Base-by-base conservation (phyloP, 371 early-diverging fungal species). In the Apophysomyces sp. region DNA sequence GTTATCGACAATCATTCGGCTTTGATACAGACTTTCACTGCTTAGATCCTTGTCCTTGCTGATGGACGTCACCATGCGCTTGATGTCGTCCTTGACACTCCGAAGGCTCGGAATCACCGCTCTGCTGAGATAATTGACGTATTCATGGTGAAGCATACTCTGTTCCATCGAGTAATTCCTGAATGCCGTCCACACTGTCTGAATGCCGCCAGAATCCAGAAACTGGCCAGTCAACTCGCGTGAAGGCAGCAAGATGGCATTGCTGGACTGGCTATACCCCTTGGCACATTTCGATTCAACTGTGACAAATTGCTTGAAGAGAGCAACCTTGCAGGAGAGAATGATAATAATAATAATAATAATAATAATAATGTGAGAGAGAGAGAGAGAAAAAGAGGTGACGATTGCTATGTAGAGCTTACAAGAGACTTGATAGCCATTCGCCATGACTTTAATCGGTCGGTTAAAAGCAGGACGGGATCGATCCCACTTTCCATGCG, bases 401-500 rank as follows among this genome's bases (percentile, higher is more conserved):
- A n/a, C 34, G 8, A 4, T 34, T 34, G 4, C 13, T 34, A 8
- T 34, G 5, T 11, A 1, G 34, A 34, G 13, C 30, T 51, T 72
- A 77, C 78, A 63, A 81, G 18, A 15, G 68, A 65, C 60, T 78
- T 78, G 13, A 78, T 63, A 13, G 78, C 70, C 3, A 44, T 2
- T 31, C 73, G 61, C 82, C 82, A 81, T 2, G 72, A 61, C 24
- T 67, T 61, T 28, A 81, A 60, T 31, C 82, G 65, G 9, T 52
- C 60, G 8, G 56, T 53, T 0, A 81, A 34, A 0, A 77, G 21
- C 18, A 58, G 55, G 0, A 73, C 73, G 16, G 82, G 82, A 57
- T 81, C 65, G 51, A 81, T 77, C 12, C 82, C 79, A 36, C 62
- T 60, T 11, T 76, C 71, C 72, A 75, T 71, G 24, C 78, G 74